Base-by-base conservation (phyloP, 2,329 filamentous ascomycete species). In the Diplocarpon rosae region DNA sequence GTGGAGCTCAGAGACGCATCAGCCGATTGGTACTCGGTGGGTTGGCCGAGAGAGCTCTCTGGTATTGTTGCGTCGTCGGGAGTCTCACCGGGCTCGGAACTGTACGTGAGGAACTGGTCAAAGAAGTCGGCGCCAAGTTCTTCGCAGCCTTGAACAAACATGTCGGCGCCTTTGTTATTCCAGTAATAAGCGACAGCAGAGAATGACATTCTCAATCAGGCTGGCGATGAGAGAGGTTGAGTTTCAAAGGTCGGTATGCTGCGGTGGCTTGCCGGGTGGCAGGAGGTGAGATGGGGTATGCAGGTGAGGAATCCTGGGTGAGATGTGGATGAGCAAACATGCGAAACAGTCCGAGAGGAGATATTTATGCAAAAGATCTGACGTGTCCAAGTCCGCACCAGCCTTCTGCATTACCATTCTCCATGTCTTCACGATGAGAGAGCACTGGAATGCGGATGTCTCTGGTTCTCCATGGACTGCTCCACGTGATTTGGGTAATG, bases 41-140 rank as follows among this genome's bases (percentile, higher is more conserved):
- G 10, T 50, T 72, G 67, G 55, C 70, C 63, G 45, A 67, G 65
- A 56, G 66, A 66, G 55, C 66, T 64, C 52, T 71, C 69, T 61
- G 69, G 68, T 52, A 67, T 62, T 49, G 63, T 63, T 49, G 69
- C 66, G 54, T 66, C 54, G 10, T 66, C 49, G 13, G 37, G 8
- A 17, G 38, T 31, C 15, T 41, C 47, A 49, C 66, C 62, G 43
- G 67, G 67, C 53, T 71, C 67, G 45, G 71, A 65, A 48, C 77
- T 75, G 62, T 73, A 70, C 53, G 76, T 70, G 61, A 79, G 68
- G 59, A 76, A 79, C 60, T 78, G 71, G 56, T 78, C 74, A 66
- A 82, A 80, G 62, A 80, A 68, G 60, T 74, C 72, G 63, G 73
- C 72, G 62, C 70, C 71, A 48, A 75, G 67, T 59, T 78, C 75